These are phyloP conservation scores for Trichaptum fuscoviolaceum DNA, from an alignment of 768 basidiomycete species.

Conservation along the genomic window DNA sequence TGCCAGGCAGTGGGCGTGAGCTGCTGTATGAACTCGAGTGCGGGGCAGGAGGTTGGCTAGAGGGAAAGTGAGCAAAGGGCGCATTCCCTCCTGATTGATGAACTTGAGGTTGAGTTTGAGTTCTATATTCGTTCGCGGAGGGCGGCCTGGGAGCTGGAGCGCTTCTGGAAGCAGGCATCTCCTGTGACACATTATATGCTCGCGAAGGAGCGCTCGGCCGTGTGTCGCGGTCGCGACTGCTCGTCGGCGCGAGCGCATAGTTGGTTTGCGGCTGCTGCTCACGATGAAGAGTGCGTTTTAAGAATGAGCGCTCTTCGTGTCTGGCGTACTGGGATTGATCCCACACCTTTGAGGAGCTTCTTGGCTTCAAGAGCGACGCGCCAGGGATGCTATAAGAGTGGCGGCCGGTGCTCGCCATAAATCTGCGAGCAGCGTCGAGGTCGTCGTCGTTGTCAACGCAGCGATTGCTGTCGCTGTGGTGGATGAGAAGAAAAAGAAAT, in stretches of 20 bases:
- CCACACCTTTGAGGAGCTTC: constrained; percentile 3
- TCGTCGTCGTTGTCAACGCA: neutral
- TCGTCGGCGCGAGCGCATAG: neutral
- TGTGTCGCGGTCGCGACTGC: neutral
- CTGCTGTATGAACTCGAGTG: constrained; percentile 13
- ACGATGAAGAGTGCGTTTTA: neutral
- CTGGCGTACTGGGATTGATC: neutral
- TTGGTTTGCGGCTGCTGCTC: neutral
- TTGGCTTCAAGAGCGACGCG: neutral
- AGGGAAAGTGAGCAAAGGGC: constrained; percentile 21
- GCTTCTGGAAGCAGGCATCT: neutral
- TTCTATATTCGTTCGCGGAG: constrained; percentile 1
- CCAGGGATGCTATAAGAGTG: neutral
- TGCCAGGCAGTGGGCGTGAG: constrained; percentile 12
- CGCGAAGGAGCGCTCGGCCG: neutral
- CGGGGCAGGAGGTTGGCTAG: constrained; percentile 17
- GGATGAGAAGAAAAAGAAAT: constrained; percentile 3
- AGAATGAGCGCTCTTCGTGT: neutral
- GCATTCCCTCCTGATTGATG: neutral
- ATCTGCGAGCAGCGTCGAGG: neutral
- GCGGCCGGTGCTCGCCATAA: neutral
- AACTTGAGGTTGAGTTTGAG: neutral
- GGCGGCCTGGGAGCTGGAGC: neutral
- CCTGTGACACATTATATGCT: neutral
- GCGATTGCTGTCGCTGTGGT: constrained; percentile 1